These are phyloP conservation scores for Zelopaecilomyces penicillatus DNA, from an alignment of 2,329 filamentous ascomycete genomes.

Conservation along the genomic window DNA sequence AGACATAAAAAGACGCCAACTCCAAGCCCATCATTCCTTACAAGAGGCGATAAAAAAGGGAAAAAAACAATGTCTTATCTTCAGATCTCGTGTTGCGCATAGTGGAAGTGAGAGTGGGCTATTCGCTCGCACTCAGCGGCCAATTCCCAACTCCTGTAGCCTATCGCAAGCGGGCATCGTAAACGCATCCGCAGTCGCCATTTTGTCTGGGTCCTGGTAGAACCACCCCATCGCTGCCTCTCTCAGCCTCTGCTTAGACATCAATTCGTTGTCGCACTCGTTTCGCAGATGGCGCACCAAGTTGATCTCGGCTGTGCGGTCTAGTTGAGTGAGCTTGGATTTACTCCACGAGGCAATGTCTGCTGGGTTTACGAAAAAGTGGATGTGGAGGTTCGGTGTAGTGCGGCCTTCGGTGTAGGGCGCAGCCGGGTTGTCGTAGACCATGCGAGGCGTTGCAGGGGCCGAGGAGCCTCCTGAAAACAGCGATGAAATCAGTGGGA, in stretches of 20 bases:
- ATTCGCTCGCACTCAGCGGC: conserved; percentile 11
- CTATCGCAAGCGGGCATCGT: conserved; percentile 46
- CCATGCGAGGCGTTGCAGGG: conserved; percentile 57
- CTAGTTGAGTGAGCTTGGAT: conserved; percentile 64
- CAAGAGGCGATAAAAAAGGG: too few species aligned
- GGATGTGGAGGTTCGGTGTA: conserved; percentile 61
- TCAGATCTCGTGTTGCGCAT: too few species aligned
- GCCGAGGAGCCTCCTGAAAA: conserved; percentile 46
- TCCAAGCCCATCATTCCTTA: too few species aligned
- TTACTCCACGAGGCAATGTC: conserved; percentile 65
- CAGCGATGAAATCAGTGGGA: conserved; percentile 73
- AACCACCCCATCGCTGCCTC: conserved; percentile 85
- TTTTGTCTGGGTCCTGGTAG: conserved; percentile 68
- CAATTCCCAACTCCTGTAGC: conserved; percentile 33
- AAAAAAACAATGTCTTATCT: too few species aligned
- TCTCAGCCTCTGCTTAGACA: conserved; percentile 55
- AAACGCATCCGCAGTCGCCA: conserved; percentile 56
- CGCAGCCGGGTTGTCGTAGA: conserved; percentile 61
- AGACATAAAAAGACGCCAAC: too few species aligned
- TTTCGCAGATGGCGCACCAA: conserved; percentile 59
- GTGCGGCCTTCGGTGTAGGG: conserved; percentile 68
- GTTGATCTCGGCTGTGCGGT: conserved; percentile 66
- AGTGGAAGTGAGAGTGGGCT: too few species aligned
- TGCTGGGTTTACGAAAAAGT: conserved; percentile 76
- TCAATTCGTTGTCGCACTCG: conserved; percentile 68